Evolutionary conservation across 2,329 filamentous ascomycete species (phyloP), one percentile per base, ranked within the genome.

Genomic region (Fusarium sarcochroum): DNA sequence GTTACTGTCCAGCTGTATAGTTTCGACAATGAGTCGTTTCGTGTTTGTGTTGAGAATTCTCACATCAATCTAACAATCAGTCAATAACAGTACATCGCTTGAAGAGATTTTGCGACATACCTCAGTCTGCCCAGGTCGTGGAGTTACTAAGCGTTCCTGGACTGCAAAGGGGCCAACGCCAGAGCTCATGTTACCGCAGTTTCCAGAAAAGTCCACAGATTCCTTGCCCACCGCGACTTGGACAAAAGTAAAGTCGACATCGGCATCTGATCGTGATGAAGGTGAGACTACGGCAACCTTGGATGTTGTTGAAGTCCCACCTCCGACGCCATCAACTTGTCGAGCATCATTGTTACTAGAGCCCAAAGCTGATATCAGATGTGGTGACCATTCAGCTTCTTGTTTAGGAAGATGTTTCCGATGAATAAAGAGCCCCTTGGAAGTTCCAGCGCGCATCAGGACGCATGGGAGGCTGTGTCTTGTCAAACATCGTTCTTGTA

Each of bases 31-130:
- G 14, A 85, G 73, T 51, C 87, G 86, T 1, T 79, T 79, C 0
- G 89, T 91, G 69, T 91, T 91, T 10, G 87, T 90, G 74, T 91
- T 91, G 69, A 83, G 85, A 7, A 91, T 85, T 63, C 84, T 44
- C 72, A 80, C 63, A 74, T 78, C 48, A 52, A 76, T 66, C 71
- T 68, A 40, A 7, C 8, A 20, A 30, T 30, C 10, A 13, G 27
- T 30, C 3, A 30, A 30, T 1, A 30, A 30, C 27, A 10, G 27
- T 10, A 10, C 27, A 27, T 10, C 27, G 3, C 9, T 10, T 27
- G 27, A 27, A 27, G 8, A 2, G 7, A 10, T 20, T 11, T 37
- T 8, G 20, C 27, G 51, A 74, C 75, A 27, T 61, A 76, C 65
- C 73, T 69, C 38, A 3, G 56, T 69, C 73, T 79, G 53, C 55